Percentiles rank a stretch among this genome's conserved stretches.
Conservation (phyloP, 768 basidiomycete species). For the Mycena galopus region DNA sequence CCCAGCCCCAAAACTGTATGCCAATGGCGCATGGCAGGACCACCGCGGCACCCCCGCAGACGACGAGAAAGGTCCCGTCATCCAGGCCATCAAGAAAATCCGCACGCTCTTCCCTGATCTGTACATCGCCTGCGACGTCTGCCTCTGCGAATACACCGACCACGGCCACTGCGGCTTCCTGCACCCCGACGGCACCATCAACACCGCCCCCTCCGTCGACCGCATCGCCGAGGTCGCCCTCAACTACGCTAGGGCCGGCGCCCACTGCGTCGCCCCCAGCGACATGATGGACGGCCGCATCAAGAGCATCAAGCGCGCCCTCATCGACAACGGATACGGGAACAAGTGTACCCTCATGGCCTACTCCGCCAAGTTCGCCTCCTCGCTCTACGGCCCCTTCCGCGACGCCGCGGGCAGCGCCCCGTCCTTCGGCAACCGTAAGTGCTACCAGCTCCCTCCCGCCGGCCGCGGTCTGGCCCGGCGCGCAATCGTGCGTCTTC, state of each 20-base stretch:
- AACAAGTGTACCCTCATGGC: slow-evolving; percentile 96
- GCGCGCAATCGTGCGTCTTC: slow-evolving; percentile 84
- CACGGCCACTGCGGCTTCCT: slow-evolving; percentile 97
- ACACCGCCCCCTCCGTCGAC: slow-evolving; percentile 81
- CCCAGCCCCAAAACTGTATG: neutral
- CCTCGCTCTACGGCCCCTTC: slow-evolving; percentile 95
- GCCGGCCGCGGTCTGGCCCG: slow-evolving; percentile 89
- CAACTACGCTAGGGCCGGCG: slow-evolving; percentile 94
- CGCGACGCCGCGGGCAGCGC: slow-evolving; percentile 98
- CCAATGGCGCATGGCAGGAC: slow-evolving; percentile 70
- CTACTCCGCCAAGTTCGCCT: slow-evolving; percentile 98
- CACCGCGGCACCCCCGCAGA: slow-evolving; percentile 88
- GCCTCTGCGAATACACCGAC: slow-evolving; percentile 99
- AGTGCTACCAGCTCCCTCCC: slow-evolving; percentile 98
- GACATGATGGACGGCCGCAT: slow-evolving; percentile 99
- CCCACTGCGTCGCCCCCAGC: slow-evolving; percentile 97
- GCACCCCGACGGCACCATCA: slow-evolving; percentile 79
- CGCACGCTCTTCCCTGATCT: slow-evolving; percentile 83
- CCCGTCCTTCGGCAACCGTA: slow-evolving; percentile 94
- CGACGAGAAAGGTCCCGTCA: slow-evolving; percentile 91
- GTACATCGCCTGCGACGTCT: slow-evolving; percentile 95
- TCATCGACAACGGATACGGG: slow-evolving; percentile 87
- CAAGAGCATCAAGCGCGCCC: slow-evolving; percentile 85
- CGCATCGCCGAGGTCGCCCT: slow-evolving; percentile 94
- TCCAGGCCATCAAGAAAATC: slow-evolving; percentile 88